Conservation (phyloP, 2,329 filamentous ascomycete species). For the Exophiala xenobiotica region DNA sequence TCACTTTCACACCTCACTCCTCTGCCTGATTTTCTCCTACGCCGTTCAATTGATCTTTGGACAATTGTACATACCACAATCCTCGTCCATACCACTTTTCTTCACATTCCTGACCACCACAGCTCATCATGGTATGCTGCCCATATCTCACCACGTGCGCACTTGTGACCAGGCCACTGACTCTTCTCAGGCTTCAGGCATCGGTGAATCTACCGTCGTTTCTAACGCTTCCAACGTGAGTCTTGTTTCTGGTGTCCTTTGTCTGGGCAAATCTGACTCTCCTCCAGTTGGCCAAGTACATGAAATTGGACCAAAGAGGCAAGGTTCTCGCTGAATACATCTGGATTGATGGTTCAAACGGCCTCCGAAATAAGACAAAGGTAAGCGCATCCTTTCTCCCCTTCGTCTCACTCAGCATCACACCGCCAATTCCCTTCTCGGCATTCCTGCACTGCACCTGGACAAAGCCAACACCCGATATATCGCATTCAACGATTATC, state of each 20-base stretch:
- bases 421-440: slow-evolving; percentile 1
- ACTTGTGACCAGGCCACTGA: slow-evolving; percentile 4
- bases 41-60: not conserved
- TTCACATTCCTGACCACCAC: not conserved
- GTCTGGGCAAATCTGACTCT: slow-evolving; percentile 7
- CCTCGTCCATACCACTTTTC: slow-evolving; percentile 3
- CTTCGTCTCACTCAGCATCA: not conserved
- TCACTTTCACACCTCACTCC: not conserved
- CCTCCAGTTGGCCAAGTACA: slow-evolving; percentile 82
- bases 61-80: not conserved
- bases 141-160: not conserved
- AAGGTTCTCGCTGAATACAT: slow-evolving; percentile 91
- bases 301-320: slow-evolving; percentile 85
- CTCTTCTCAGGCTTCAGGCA: slow-evolving; percentile 14
- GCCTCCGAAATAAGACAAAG: slow-evolving; percentile 91
- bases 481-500: not conserved
- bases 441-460: no score
- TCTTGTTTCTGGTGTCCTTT: slow-evolving; percentile 14
- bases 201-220: slow-evolving; percentile 46
- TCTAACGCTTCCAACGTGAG: slow-evolving; percentile 46
- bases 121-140: slow-evolving; percentile 26
- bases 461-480: not conserved
- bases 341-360: slow-evolving; percentile 85
- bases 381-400: slow-evolving; percentile 57
- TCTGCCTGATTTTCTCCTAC: not conserved